Evolutionary conservation across 768 basidiomycete genomes (phyloP).

Genomic region (Trametes cingulata): DNA sequence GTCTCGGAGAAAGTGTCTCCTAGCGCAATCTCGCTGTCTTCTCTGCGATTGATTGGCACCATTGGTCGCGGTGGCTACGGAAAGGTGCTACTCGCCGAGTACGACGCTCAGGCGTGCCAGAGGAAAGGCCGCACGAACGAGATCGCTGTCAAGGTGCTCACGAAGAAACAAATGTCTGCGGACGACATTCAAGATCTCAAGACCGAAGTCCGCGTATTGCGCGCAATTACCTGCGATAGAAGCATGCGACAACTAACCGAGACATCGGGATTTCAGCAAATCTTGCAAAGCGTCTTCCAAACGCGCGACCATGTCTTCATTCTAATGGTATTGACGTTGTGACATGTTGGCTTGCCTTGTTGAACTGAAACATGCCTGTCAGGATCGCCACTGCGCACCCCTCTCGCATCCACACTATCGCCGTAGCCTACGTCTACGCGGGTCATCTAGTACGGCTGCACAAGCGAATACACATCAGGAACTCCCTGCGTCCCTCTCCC

Average conservation of each 20-base stretch:
- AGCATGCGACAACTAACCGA: background rate
- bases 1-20: background rate
- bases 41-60: conserved; percentile 10
- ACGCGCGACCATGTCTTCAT: conserved; percentile 16
- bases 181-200: conserved; percentile 17
- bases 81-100: conserved; percentile 19
- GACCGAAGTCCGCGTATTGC: conserved; percentile 8
- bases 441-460: background rate
- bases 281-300: conserved; percentile 5
- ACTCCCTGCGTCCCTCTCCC: conserved; percentile 1
- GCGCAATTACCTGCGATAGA: background rate
- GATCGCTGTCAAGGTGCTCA: conserved; percentile 19
- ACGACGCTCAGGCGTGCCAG: background rate
- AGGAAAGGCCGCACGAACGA: no score
- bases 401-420: conserved; percentile 13
- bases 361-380: background rate
- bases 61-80: conserved; percentile 21
- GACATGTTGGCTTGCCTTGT: background rate
- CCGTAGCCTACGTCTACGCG: conserved; percentile 8
- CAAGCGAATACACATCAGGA: background rate
- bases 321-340: conserved; percentile 5
- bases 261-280: conserved; percentile 11
- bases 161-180: conserved; percentile 6
- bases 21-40: background rate
- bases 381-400: conserved; percentile 11